Evolutionary conservation across 257 asterid genomes (phyloP).

Genomic region (Solanum tacnaense): DNA sequence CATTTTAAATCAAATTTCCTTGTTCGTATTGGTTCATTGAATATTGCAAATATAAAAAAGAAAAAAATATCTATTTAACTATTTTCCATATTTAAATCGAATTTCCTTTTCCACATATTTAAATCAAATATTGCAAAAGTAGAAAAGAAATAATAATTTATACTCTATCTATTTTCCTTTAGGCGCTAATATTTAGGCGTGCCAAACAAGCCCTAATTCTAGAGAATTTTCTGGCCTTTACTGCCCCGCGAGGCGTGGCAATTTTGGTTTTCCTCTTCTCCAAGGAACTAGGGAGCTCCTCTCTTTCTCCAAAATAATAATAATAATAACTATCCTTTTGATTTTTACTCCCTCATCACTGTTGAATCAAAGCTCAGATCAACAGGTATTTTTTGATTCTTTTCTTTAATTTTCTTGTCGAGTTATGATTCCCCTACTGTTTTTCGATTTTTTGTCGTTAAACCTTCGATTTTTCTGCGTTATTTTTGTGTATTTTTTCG

Average conservation of each 20-base stretch:
- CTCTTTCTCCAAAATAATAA: background rate
- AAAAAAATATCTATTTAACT: background rate
- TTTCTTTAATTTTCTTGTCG: background rate
- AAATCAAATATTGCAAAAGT: background rate
- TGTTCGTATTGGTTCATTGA: background rate
- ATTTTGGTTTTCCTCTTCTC: constrained; percentile 19
- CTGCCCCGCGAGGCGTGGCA: background rate
- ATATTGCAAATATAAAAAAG: background rate
- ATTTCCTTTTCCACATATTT: background rate
- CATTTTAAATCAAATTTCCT: background rate
- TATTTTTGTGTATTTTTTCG: background rate
- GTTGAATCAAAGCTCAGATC: constrained; percentile 9
- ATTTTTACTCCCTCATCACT: background rate
- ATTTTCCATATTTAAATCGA: background rate
- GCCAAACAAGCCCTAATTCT: constrained; percentile 22
- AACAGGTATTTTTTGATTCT: constrained; percentile 3
- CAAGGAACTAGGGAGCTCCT: constrained; percentile 24
- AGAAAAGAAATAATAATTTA: too few species aligned
- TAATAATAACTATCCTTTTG: background rate
- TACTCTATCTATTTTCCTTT: too few species aligned
- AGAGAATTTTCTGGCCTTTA: constrained; percentile 10
- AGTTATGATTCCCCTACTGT: background rate
- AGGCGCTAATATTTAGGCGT: background rate
- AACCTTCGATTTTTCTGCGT: background rate
- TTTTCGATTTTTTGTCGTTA: background rate